Conservation (phyloP, 805 yeast species). For the Starmerella sp. region DNA sequence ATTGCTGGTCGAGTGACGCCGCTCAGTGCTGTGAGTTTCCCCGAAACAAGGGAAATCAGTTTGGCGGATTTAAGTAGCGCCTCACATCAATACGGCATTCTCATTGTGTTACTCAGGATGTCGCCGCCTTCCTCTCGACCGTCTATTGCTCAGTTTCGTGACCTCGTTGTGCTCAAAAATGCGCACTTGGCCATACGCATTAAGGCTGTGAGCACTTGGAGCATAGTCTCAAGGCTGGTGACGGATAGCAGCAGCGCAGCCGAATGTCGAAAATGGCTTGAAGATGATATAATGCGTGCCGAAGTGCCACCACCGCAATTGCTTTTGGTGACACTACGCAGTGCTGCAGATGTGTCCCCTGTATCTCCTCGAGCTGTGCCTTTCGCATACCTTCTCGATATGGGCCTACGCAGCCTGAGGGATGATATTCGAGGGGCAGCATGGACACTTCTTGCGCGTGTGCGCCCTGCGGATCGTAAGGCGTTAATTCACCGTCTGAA, state of each 20-base stretch:
- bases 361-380: constrained; percentile 9
- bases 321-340: constrained; percentile 2
- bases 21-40: constrained; percentile 15
- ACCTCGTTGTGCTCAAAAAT: constrained; percentile 13
- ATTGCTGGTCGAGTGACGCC: constrained; percentile 22
- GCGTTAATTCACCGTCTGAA: not conserved
- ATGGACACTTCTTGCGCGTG: not conserved
- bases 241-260: not conserved
- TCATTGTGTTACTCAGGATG: constrained; percentile 18
- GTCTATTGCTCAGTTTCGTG: constrained; percentile 18
- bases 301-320: constrained; percentile 2
- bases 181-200: constrained; percentile 20
- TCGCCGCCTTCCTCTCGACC: constrained; percentile 11
- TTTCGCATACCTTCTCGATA: not conserved
- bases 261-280: constrained; percentile 19
- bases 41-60: constrained; percentile 13
- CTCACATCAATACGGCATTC: constrained; percentile 20
- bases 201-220: constrained; percentile 23
- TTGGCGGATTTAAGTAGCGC: constrained; percentile 18
- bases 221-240: constrained; percentile 8
- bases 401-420: constrained; percentile 1
- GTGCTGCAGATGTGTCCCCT: not conserved
- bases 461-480: not conserved
- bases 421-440: not conserved
- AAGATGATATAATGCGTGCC: constrained; percentile 8